Base-by-base conservation (phyloP, 495 filamentous ascomycete genomes). In the Daldinia concentrica region DNA sequence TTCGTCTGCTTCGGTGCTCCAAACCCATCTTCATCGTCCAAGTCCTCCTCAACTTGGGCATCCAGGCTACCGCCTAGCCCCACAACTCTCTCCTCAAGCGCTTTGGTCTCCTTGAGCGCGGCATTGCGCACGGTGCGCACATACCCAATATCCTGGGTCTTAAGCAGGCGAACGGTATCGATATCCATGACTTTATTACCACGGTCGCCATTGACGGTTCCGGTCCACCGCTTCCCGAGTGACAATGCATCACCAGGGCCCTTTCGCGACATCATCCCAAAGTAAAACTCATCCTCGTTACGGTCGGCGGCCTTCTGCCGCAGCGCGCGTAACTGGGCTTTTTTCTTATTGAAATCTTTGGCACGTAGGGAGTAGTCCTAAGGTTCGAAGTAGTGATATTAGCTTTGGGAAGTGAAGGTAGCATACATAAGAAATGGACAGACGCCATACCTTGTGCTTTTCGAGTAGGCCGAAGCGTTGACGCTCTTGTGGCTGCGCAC, bases 131-230 rank as follows among this genome's bases (percentile, higher is more conserved):
- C 81, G 52, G 83, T 93, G 73, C 93, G 83, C 27, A 99, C 75
- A 76, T 98, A 98, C 7, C 91, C 94, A 34, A 91, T 84, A 82
- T 99, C 95, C 82, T 99, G 96, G 50, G 96, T 98, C 87, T 99
- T 99, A 68, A 97, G 87, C 73, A 97, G 79, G 76, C 93, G 90
- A 26, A 95, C 92, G 17, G 90, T 89, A 63, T 96, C 92, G 36
- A 87, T 77, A 70, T 88, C 85, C 61, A 88, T 79, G 41, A 86
- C 79, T 61, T 84, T 84, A 70, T 86, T 85, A 6, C 91, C 90
- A 17, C 89, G 85, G 68, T 91, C 88, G 62, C 87, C 86, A 30
- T 90, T 88, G 60, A 86, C 80, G 1, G 78, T 83, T 26, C 89
- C 86, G 26, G 75, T 82, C 71, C 79, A 82, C 30, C 65, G 22